Base-by-base conservation (phyloP, 2,329 filamentous ascomycete species). In the Pseudonectria foliicola region DNA sequence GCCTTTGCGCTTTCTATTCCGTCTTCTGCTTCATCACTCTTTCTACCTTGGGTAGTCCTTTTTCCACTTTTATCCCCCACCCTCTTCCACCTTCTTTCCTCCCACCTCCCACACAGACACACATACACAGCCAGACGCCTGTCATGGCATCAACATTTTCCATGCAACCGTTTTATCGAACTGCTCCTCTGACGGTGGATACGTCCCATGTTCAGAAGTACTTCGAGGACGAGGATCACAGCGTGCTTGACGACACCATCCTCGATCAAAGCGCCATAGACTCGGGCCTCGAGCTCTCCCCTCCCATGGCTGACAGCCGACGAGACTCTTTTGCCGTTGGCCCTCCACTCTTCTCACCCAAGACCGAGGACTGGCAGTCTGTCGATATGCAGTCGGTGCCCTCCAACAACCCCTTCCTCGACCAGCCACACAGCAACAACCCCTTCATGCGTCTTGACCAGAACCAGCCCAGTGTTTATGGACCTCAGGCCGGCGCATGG, bases 361-460 rank as follows among this genome's bases (percentile, higher is more conserved):
- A 81, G 62, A 68, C 70, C 8, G 76, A 81, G 49, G 59, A 77
- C 46, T 81, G 76, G 77, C 71, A 75, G 41, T 70, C 74, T 12
- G 70, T 78, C 39, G 76, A 80, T 42, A 77, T 80, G 75, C 75
- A 79, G 57, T 74, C 74, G 12, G 62, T 77, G 37, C 70, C 72
- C 11, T 78, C 77, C 37, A 79, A 75, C 60, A 79, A 79, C 61
- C 73, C 76, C 25, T 80, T 79, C 62, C 57, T 75, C 52, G 72
- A 73, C 44, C 64, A 66, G 28, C 18, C 5, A 8, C 66, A 65
- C 52, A 70, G 63, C 63, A 77, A 70, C 63, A 78, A 79, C 63
- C 77, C 77, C 32, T 89, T 84, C 65, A 73, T 80, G 64, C 76
- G 77, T 40, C 67, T 81, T 44, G 71, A 76, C 37, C 67, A 71